phyloP scores from a whole-genome alignment of 352 stramenopile genomes.

The Pythium myriotylum region DNA sequence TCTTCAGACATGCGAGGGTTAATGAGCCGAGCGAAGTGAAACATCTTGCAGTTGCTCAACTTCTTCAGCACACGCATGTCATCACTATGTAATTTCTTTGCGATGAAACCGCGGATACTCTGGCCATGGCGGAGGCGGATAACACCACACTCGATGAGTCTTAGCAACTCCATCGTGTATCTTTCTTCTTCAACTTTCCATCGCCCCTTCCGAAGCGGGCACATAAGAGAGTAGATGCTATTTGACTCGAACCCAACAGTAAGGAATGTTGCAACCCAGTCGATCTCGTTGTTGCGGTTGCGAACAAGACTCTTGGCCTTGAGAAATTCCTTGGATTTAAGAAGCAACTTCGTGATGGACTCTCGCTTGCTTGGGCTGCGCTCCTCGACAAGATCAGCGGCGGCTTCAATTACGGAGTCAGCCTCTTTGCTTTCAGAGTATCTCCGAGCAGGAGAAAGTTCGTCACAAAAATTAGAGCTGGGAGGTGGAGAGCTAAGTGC shows the following conservation, averaged over 20 bases:
- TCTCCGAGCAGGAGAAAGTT: constrained; percentile 6
- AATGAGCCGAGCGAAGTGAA: constrained; percentile 67
- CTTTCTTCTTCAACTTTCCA: constrained; percentile 79
- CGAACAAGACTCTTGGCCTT: constrained; percentile 61
- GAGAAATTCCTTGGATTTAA: constrained; percentile 73
- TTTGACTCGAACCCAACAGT: constrained; percentile 70
- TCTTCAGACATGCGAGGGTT: constrained; percentile 62
- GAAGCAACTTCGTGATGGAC: constrained; percentile 52
- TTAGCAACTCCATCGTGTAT: constrained; percentile 71
- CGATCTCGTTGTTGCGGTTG: constrained; percentile 77
- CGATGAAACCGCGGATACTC: constrained; percentile 72
- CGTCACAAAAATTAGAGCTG: neutral
- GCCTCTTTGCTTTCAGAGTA: constrained; percentile 20
- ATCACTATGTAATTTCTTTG: constrained; percentile 78
- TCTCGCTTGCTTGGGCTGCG: constrained; percentile 37
- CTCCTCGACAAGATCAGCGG: constrained; percentile 31
- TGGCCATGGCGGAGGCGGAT: constrained; percentile 66
- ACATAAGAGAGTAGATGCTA: constrained; percentile 81
- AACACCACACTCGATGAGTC: constrained; percentile 60
- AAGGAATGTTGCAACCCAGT: constrained; percentile 78
- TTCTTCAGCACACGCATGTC: constrained; percentile 88
- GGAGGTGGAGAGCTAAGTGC: constrained; percentile 16
- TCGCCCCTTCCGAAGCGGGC: constrained; percentile 66
- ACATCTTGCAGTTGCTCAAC: constrained; percentile 82
- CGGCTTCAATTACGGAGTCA: constrained; percentile 29